phyloP scores from a whole-genome alignment of 2,329 filamentous ascomycete species.

The Fusarium virguliforme region DNA sequence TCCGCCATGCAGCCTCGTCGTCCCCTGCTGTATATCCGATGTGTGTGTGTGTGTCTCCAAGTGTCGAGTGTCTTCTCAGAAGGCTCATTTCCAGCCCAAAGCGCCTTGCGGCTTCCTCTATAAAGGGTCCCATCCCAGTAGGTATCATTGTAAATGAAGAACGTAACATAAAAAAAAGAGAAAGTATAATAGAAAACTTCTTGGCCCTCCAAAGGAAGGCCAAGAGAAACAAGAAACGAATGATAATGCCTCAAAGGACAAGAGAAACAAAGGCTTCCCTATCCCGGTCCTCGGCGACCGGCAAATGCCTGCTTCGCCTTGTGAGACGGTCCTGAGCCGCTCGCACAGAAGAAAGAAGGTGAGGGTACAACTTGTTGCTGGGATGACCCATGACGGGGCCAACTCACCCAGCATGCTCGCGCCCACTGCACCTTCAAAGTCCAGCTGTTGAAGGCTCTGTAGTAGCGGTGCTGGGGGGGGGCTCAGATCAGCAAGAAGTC shows the following conservation, averaged over 20 bases:
- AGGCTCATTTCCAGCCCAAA: conserved; percentile 45
- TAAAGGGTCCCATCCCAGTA: conserved; percentile 54
- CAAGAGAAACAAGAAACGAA: conserved; percentile 37
- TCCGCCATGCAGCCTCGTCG: conserved; percentile 40
- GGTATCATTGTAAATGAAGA: conserved; percentile 55
- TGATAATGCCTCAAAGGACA: conserved; percentile 26
- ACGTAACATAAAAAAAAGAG: conserved; percentile 42
- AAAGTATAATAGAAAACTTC: conserved; percentile 51
- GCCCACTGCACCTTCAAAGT: conserved; percentile 55
- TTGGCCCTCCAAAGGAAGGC: conserved; percentile 35
- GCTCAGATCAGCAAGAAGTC: conserved; percentile 89
- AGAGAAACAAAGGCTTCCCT: conserved; percentile 16
- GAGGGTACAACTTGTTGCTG: conserved; percentile 38
- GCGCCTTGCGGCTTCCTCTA: conserved; percentile 63
- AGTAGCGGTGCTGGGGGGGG: conserved; percentile 29
- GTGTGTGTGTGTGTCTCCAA: conserved; percentile 49
- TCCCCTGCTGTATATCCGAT: conserved; percentile 44
- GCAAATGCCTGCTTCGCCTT: conserved; percentile 59
- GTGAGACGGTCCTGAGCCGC: conserved; percentile 49
- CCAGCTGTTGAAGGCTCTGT: conserved; percentile 56
- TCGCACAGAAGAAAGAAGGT: conserved; percentile 45
- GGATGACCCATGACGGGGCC: conserved; percentile 24
- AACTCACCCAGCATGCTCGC: conserved; percentile 36
- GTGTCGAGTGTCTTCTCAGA: conserved; percentile 51
- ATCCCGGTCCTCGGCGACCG: conserved; percentile 47